Conservation (phyloP, 192 early-diverging fungal species). For the Coemansia sp. region DNA sequence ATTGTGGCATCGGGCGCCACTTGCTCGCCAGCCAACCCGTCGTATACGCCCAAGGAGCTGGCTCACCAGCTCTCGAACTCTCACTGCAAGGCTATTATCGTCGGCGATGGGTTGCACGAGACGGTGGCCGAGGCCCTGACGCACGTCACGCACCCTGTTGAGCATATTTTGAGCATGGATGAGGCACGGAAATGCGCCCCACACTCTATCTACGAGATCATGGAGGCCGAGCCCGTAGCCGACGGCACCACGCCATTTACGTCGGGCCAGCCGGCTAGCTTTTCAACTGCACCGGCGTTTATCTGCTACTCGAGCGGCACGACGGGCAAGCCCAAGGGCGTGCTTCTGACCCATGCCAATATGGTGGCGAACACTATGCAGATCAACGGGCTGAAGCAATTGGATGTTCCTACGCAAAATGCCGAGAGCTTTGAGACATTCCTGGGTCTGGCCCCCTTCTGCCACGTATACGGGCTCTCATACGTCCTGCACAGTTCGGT, state of each 20-base stretch:
- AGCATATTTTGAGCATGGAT: conserved; percentile 48
- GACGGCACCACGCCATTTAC: neutral
- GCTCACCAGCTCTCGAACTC: conserved; percentile 79
- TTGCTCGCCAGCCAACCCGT: conserved; percentile 78
- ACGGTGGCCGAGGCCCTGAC: conserved; percentile 26
- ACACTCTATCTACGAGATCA: conserved; percentile 24
- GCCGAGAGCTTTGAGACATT: conserved; percentile 57
- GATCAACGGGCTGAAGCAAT: conserved; percentile 43
- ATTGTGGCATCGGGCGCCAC: conserved; percentile 66
- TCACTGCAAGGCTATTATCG: conserved; percentile 68
- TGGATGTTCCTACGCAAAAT: conserved; percentile 17
- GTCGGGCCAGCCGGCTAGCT: conserved; percentile 12
- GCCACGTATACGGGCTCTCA: conserved; percentile 72
- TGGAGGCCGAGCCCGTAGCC: conserved; percentile 4
- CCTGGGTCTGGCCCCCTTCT: conserved; percentile 68
- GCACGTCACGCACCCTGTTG: conserved; percentile 25
- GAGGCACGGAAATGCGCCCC: conserved; percentile 10
- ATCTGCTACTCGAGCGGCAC: conserved; percentile 77
- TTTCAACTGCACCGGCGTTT: conserved; percentile 56
- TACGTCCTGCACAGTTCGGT: conserved; percentile 58
- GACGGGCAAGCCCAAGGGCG: conserved; percentile 71
- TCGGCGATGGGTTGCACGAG: conserved; percentile 45
- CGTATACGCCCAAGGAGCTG: conserved; percentile 80
- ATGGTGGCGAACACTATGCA: conserved; percentile 70
- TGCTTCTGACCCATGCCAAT: conserved; percentile 69